A percentile compares a stretch with the other conserved stretches of the same genome.
phyloP scores from a whole-genome alignment of 2,329 filamentous ascomycete genomes.

The Chaetomium sp. region DNA sequence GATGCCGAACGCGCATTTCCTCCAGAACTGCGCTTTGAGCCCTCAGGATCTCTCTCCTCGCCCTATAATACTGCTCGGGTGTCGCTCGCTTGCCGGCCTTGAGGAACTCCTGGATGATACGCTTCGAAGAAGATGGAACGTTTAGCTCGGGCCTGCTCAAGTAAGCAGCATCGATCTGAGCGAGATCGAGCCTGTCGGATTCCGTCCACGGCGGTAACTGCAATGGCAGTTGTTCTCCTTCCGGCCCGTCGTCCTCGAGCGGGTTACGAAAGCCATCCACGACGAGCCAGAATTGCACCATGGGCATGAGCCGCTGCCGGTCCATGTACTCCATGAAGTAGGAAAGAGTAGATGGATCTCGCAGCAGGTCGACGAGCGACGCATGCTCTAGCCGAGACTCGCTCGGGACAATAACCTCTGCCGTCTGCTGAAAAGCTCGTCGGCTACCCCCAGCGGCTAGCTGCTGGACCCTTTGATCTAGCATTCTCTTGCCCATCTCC shows the following conservation, averaged over 20 bases:
- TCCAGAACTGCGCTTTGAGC: slow-evolving; percentile 83
- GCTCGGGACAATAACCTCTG: slow-evolving; percentile 37
- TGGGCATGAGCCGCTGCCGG: slow-evolving; percentile 77
- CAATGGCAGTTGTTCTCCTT: slow-evolving; percentile 64
- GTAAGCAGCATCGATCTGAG: slow-evolving; percentile 90
- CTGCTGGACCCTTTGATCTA: slow-evolving; percentile 86
- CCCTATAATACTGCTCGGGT: slow-evolving; percentile 77
- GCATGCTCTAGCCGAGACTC: slow-evolving; percentile 72
- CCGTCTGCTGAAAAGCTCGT: slow-evolving; percentile 37
- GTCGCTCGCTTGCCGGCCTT: slow-evolving; percentile 75
- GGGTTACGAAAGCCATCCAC: slow-evolving; percentile 96
- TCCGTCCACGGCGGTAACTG: slow-evolving; percentile 73
- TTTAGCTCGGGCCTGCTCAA: slow-evolving; percentile 80
- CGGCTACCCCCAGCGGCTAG: slow-evolving; percentile 69
- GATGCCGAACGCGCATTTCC: slow-evolving; percentile 78
- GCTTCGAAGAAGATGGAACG: slow-evolving; percentile 68
- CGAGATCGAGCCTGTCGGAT: slow-evolving; percentile 82
- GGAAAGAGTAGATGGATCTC: slow-evolving; percentile 85
- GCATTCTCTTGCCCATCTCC: slow-evolving; percentile 85
- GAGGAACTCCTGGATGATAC: slow-evolving; percentile 75
- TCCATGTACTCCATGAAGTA: slow-evolving; percentile 99
- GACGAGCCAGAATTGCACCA: slow-evolving; percentile 98
- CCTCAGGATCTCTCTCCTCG: slow-evolving; percentile 76
- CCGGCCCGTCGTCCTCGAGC: slow-evolving; percentile 76
- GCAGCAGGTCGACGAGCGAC: slow-evolving; percentile 80